Percentiles rank a stretch among this genome's conserved stretches.
phyloP scores from a whole-genome alignment of 306 rosid genomes.

The apple (Malus domestica) region DNA sequence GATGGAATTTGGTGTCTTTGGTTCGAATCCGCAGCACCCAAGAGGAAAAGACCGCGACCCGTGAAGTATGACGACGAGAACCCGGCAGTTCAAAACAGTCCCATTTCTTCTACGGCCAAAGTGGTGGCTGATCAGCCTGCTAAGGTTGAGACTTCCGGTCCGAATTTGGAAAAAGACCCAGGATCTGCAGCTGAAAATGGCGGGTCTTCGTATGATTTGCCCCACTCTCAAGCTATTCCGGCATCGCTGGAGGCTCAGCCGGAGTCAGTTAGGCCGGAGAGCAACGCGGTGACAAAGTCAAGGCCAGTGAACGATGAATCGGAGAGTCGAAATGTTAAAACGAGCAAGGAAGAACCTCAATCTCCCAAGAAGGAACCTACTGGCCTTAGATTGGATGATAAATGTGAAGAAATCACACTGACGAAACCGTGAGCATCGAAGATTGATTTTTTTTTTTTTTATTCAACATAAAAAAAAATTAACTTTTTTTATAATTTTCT shows the following conservation, averaged over 20 bases:
- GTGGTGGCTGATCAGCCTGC: slow-evolving; percentile 43
- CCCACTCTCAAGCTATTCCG: slow-evolving; percentile 22
- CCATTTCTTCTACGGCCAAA: slow-evolving; percentile 41
- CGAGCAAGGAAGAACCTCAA: slow-evolving; percentile 52
- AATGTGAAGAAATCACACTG: slow-evolving; percentile 47
- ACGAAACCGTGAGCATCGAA: slow-evolving; percentile 69
- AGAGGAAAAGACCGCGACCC: slow-evolving; percentile 81
- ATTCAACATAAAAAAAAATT: background rate
- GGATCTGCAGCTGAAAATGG: slow-evolving; percentile 62
- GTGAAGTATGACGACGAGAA: slow-evolving; percentile 68
- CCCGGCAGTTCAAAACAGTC: slow-evolving; percentile 37
- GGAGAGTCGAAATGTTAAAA: slow-evolving; percentile 38
- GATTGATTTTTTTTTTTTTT: background rate
- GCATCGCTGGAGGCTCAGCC: slow-evolving; percentile 30
- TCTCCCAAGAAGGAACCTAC: slow-evolving; percentile 69
- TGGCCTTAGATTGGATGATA: slow-evolving; percentile 46
- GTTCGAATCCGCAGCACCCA: slow-evolving; percentile 50
- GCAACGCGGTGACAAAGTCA: slow-evolving; percentile 26
- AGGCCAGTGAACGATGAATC: slow-evolving; percentile 42
- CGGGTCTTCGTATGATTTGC: slow-evolving; percentile 13
- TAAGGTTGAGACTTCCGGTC: slow-evolving; percentile 35
- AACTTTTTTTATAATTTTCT: background rate
- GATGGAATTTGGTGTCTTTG: slow-evolving; percentile 2
- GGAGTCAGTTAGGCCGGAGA: slow-evolving; percentile 45
- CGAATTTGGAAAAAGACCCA: slow-evolving; percentile 38